These are phyloP conservation scores for Circinella umbellata DNA, from an alignment of 371 early-diverging fungal genomes.

Conservation along the genomic window DNA sequence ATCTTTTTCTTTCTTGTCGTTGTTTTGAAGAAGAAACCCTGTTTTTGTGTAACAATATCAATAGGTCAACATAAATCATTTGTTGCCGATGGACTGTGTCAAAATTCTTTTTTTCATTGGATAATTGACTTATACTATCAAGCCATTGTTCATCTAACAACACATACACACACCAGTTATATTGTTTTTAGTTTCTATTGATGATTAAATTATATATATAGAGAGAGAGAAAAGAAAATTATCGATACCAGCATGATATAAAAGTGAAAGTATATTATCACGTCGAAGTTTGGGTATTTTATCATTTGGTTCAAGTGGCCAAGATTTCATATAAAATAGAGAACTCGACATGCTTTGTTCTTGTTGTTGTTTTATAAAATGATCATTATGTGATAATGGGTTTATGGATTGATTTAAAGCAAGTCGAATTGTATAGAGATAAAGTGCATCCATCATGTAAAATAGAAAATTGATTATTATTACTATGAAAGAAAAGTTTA, in stretches of 20 bases:
- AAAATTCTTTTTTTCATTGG: constrained; percentile 5
- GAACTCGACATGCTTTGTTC: not conserved
- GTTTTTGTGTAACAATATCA: constrained; percentile 27
- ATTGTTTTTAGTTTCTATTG: no score
- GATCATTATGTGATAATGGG: not conserved
- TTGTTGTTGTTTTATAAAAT: no score
- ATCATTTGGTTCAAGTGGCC: constrained; percentile 9
- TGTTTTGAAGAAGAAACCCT: constrained; percentile 2
- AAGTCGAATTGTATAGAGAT: constrained; percentile 20
- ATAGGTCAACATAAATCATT: constrained; percentile 30
- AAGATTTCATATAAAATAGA: constrained; percentile 23
- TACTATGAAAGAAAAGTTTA: constrained; percentile 5
- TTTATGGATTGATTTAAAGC: constrained; percentile 19
- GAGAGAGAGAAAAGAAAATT: not conserved
- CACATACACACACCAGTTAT: no score
- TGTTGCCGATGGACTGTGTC: constrained; percentile 32
- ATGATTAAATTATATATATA: no score
- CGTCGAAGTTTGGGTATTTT: constrained; percentile 11
- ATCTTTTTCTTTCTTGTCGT: not conserved
- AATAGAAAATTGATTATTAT: no score
- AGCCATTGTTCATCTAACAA: constrained; percentile 37
- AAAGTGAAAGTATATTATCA: constrained; percentile 28
- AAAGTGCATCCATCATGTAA: constrained; percentile 33
- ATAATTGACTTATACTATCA: constrained; percentile 10
- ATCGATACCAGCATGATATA: constrained; percentile 44